Evolutionary conservation across 257 asterid species (phyloP).

Genomic region (Thymus mandschuricus): DNA sequence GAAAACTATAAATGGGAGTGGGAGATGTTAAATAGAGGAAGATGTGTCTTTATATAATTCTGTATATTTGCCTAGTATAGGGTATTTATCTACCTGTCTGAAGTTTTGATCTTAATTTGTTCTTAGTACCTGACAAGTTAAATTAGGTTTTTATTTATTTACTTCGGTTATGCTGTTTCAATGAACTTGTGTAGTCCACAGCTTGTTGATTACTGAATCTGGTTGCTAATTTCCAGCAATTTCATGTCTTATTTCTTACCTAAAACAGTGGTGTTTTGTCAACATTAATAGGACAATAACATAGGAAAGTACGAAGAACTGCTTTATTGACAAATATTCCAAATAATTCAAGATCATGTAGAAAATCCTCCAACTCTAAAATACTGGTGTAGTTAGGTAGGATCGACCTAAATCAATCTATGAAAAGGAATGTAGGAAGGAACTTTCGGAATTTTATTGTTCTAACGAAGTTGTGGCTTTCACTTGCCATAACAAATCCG

Average conservation of each 20-base stretch:
- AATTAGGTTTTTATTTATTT: conserved; percentile 31
- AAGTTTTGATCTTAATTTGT: conserved; percentile 39
- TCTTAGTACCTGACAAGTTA: conserved; percentile 27
- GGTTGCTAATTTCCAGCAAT: conserved; percentile 20
- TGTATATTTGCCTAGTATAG: conserved; percentile 44
- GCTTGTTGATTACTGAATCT: conserved; percentile 25
- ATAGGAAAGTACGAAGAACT: too few relatives aligned
- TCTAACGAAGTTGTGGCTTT: neutral
- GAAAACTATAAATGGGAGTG: neutral
- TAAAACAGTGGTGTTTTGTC: too few relatives aligned
- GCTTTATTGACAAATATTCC: neutral
- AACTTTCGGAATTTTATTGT: conserved; percentile 4
- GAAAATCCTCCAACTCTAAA: neutral
- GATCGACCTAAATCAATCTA: neutral
- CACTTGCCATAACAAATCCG: neutral
- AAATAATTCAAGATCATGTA: too few relatives aligned
- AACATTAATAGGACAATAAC: neutral
- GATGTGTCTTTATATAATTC: conserved; percentile 11
- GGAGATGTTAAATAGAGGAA: conserved; percentile 26
- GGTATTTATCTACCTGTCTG: conserved; percentile 27
- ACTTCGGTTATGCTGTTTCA: conserved; percentile 26
- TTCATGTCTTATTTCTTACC: neutral
- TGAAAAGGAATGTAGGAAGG: neutral
- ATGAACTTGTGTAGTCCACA: conserved; percentile 22
- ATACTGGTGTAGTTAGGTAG: neutral